These are phyloP conservation scores for Fraxinus platypoda DNA, from an alignment of 305 asterid species.

Conservation along the genomic window DNA sequence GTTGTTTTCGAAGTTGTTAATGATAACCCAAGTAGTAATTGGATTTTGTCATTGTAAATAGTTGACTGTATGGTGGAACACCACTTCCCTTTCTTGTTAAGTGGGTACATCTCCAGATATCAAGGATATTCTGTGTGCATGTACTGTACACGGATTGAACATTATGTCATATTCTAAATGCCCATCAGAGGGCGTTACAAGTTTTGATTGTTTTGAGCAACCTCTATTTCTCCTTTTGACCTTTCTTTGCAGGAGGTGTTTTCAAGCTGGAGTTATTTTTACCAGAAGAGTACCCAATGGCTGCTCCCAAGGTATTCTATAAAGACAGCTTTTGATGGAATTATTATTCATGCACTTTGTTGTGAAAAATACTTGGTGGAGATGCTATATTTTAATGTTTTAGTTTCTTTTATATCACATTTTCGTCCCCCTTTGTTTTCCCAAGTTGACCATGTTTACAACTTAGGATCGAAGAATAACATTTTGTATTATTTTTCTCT, in stretches of 20 bases:
- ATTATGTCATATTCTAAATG: too few relatives aligned
- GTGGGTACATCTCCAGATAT: neutral
- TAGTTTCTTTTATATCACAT: neutral
- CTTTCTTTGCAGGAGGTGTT: conserved; percentile 69
- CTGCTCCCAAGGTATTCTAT: neutral
- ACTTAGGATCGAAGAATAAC: neutral
- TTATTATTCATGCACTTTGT: conserved; percentile 5
- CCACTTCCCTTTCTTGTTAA: neutral
- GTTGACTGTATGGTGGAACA: neutral
- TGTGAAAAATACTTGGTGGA: neutral
- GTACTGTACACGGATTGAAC: neutral
- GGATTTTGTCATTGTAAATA: neutral
- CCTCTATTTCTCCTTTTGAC: neutral
- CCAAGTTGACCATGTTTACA: neutral
- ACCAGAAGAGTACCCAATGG: conserved; percentile 20
- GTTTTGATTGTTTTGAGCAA: conserved; percentile 11
- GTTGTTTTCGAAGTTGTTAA: neutral
- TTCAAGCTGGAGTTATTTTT: conserved; percentile 94
- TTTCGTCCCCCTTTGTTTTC: neutral
- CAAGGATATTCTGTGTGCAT: neutral
- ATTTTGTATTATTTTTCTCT: neutral
- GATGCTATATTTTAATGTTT: neutral
- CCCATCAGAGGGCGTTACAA: neutral
- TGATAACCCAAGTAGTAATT: neutral
- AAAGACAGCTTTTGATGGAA: neutral